Evolutionary conservation across 2,329 filamentous ascomycete species (phyloP), one percentile per base, ranked within the genome.

Genomic region (Pezizomycotina sp.): DNA sequence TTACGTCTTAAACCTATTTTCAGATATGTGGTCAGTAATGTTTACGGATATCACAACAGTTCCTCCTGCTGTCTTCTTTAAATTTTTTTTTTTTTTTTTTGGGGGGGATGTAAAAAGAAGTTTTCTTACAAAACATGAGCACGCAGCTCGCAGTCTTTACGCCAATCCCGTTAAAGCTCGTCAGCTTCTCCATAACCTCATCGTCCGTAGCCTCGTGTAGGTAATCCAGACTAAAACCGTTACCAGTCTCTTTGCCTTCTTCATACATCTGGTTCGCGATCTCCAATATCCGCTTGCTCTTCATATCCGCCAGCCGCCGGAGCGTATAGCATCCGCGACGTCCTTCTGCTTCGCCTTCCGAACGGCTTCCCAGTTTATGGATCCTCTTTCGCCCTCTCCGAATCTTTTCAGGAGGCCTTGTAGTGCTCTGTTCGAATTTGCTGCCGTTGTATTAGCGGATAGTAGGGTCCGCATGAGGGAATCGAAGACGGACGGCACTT

Each of bases 311-410:
- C 2, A 84, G 60, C 82, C 82, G 6, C 78, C 79, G 5, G 60
- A 58, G 47, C 71, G 72, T 51, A 89, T 82, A 0, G 77, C 69
- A 32, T 74, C 59, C 28, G 68, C 69, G n/a, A 89, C 61, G 4
- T 76, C 68, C 24, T 66, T 60, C 4, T 68, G 53, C 1, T 68
- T 55, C 2, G 73, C 69, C 16, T 60, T 55, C 14, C 71, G 68
- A 2, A 84, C 74, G 6, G 69, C 70, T 47, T 81, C 69, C 76
- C 77, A 86, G 52, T 83, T 62, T 5, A 83, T 74, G 36, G 74
- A 79, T 3, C 74, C 75, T 48, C 74, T 35, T 22, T 36, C n/a
- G 1, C 41, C 25, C 12, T 50, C 34, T 13, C 50, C 50, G 31
- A 48, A 52, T 23, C 14, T 65, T 12, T 66, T 51, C 2, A 75